Evolutionary conservation across 164 flowering plant genomes (phyloP).

Genomic region (Magnolia sinica): DNA sequence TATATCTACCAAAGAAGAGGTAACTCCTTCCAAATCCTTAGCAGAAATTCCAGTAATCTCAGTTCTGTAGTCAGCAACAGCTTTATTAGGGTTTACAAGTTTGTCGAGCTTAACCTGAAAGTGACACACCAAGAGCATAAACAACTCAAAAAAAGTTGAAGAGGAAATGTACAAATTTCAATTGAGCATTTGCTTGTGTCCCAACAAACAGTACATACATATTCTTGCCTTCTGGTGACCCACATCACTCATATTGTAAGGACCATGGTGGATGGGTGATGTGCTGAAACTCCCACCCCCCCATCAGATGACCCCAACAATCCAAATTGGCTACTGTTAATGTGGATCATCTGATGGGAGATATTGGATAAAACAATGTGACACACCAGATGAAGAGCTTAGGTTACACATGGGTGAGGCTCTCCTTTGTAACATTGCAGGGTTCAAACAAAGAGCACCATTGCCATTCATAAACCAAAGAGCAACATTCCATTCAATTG

Average conservation of each 20-base stretch:
- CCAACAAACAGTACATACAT: not conserved
- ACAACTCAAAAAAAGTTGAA: slow-evolving; percentile 1
- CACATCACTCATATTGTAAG: not conserved
- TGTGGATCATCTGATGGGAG: not conserved
- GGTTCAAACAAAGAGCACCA: no score
- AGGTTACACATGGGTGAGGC: no score
- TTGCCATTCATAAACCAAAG: no score
- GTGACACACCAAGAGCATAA: not conserved
- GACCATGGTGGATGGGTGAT: no score
- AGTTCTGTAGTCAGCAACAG: slow-evolving; percentile 72
- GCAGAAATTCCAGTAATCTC: slow-evolving; percentile 74
- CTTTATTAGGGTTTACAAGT: slow-evolving; percentile 70
- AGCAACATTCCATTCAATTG: no score
- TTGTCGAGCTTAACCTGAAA: slow-evolving; percentile 71
- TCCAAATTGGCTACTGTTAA: not conserved
- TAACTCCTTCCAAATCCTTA: slow-evolving; percentile 59
- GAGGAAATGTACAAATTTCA: not conserved
- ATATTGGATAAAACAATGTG: not conserved
- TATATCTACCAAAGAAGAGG: slow-evolving; percentile 57
- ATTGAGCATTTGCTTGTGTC: not conserved
- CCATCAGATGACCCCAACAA: not conserved
- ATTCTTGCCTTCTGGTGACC: not conserved
- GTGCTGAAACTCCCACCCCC: no score
- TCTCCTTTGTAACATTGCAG: no score
- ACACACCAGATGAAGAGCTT: no score